Evolutionary conservation across 305 asterid genomes (phyloP).

Genomic region (Plantago coronopus): DNA sequence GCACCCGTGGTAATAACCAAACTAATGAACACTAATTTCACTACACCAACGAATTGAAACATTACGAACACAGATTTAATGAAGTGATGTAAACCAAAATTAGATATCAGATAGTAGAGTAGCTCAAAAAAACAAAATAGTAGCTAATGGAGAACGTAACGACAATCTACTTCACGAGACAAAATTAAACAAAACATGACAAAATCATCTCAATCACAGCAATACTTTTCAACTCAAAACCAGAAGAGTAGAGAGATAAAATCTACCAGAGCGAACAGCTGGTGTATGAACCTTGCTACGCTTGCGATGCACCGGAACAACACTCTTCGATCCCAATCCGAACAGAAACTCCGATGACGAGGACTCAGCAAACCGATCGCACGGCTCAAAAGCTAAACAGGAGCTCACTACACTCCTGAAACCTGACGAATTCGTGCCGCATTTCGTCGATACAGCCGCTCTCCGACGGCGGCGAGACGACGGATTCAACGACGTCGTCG

Average conservation of each 20-base stretch:
- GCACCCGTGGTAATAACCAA: conserved; percentile 1
- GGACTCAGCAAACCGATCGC: conserved; percentile 34
- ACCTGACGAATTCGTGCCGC: not conserved
- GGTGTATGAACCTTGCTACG: conserved; percentile 28
- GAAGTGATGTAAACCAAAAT: not conserved
- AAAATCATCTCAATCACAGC: conserved; percentile 16
- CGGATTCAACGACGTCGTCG: conserved; percentile 31
- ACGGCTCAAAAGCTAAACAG: conserved; percentile 41
- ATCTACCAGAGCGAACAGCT: conserved; percentile 45
- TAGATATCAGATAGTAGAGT: not conserved
- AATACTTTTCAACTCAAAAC: not conserved
- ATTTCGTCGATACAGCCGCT: conserved; percentile 9
- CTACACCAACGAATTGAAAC: conserved; percentile 10
- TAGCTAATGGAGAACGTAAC: not conserved
- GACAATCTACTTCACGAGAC: conserved; percentile 7
- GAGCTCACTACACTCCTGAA: no score
- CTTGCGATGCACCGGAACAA: conserved; percentile 33
- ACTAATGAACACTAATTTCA: conserved; percentile 9
- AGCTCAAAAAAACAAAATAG: conserved; percentile 6
- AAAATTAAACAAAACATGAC: conserved; percentile 2
- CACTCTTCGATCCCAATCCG: conserved; percentile 34
- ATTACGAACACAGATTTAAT: not conserved
- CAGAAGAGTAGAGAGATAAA: not conserved
- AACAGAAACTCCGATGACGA: conserved; percentile 27
- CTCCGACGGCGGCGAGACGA: conserved; percentile 32